Conservation (phyloP, 148 eudicot genomes). For the Linanthus parryae region DNA sequence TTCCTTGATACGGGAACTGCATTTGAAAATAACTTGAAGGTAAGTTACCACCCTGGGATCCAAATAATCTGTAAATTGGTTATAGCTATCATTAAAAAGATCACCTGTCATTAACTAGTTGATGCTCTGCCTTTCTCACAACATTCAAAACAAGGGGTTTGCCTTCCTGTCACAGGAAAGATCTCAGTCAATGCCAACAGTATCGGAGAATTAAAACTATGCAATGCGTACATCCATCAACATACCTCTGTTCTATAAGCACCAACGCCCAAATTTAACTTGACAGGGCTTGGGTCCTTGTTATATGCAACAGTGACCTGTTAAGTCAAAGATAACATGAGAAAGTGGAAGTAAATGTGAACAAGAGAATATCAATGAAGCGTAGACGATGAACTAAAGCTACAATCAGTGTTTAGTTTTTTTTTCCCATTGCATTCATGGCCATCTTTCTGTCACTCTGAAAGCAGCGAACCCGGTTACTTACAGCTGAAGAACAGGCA, state of each 20-base stretch:
- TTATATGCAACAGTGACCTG: constrained; percentile 97
- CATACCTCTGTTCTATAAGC: constrained; percentile 95
- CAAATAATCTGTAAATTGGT: too few relatives aligned
- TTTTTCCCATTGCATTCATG: too few relatives aligned
- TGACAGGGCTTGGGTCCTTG: constrained; percentile 87
- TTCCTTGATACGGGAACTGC: constrained; percentile 83
- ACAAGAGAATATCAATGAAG: too few relatives aligned
- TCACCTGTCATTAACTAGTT: constrained; percentile 73
- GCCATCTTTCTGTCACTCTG: too few relatives aligned
- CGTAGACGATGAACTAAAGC: too few relatives aligned
- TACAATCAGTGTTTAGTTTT: too few relatives aligned
- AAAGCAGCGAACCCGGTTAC: too few relatives aligned
- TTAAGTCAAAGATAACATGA: constrained; percentile 10
- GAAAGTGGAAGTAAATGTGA: background rate
- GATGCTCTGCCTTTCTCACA: constrained; percentile 79
- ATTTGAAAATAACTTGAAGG: constrained; percentile 4
- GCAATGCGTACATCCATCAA: too few relatives aligned
- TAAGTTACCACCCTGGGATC: background rate
- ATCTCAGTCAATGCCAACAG: too few relatives aligned
- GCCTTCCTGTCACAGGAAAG: constrained; percentile 75
- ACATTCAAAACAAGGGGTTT: constrained; percentile 96
- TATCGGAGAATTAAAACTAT: too few relatives aligned
- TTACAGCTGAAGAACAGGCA: too few relatives aligned
- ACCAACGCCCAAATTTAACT: constrained; percentile 95
- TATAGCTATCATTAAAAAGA: too few relatives aligned